These are phyloP conservation scores for Zymoseptoria brevis DNA, from an alignment of 2,329 filamentous ascomycete species.

Conservation along the genomic window DNA sequence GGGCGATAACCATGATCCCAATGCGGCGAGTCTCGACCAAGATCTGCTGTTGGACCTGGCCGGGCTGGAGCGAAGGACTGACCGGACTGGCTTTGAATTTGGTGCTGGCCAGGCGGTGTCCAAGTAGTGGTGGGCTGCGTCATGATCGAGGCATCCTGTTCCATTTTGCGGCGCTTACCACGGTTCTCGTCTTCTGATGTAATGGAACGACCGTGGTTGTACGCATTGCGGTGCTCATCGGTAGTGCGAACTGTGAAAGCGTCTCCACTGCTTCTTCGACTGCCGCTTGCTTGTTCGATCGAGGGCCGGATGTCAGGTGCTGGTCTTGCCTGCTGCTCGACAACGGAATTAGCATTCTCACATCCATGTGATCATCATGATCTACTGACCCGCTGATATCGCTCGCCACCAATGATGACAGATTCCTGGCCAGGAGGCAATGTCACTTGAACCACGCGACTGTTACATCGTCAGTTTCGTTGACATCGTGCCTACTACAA, in stretches of 20 bases:
- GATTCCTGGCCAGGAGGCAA: constrained; percentile 8
- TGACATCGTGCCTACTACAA: not conserved
- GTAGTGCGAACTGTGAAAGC: not conserved
- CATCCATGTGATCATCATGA: not conserved
- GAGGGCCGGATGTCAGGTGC: not conserved
- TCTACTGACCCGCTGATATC: constrained; percentile 8
- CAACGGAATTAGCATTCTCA: not conserved
- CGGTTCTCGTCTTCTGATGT: not conserved
- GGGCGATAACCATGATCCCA: not conserved
- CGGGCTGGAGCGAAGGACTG: not conserved
- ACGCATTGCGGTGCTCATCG: not conserved
- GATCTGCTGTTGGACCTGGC: not conserved
- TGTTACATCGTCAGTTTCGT: constrained; percentile 2
- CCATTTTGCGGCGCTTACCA: not conserved
- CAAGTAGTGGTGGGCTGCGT: not conserved
- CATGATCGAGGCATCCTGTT: not conserved
- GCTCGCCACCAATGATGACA: constrained; percentile 10
- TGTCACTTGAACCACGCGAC: constrained; percentile 12
- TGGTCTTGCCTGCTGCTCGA: not conserved
- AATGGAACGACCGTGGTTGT: not conserved
- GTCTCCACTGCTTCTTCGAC: not conserved
- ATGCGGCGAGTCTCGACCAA: not conserved
- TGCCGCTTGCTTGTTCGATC: not conserved
- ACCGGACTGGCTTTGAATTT: not conserved
- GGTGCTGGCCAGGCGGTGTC: not conserved